phyloP scores from a whole-genome alignment of 139 green algal species.

The Zygnema cylindricum region DNA sequence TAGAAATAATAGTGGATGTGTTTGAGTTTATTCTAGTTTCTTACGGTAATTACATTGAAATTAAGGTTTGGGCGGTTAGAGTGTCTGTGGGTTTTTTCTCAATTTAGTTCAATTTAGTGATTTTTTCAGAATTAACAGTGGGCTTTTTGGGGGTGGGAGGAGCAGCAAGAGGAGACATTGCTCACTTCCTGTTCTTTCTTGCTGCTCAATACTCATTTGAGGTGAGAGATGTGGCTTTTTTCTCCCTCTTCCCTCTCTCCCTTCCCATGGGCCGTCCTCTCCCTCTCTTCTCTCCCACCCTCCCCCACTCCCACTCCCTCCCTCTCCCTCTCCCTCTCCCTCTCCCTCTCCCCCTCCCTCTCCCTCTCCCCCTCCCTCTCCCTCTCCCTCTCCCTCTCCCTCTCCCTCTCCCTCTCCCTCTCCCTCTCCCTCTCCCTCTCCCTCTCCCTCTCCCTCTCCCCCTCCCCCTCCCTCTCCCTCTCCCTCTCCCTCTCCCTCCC shows the following conservation, averaged over 20 bases:
- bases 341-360: neutral
- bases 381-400: neutral
- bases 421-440: neutral
- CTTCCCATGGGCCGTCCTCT: neutral
- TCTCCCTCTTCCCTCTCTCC: too few relatives aligned
- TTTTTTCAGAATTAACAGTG: neutral
- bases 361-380: neutral
- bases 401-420: neutral
- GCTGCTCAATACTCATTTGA: neutral
- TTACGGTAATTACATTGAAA: neutral
- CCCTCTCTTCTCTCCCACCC: neutral
- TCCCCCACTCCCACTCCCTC: neutral
- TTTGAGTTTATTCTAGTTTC: neutral
- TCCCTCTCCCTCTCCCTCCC: neutral
- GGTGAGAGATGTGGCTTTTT: too few relatives aligned
- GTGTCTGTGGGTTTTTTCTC: too few relatives aligned
- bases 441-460: neutral
- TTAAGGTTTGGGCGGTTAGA: neutral
- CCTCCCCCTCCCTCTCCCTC: neutral
- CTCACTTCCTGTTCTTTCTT: neutral
- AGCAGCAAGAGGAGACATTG: neutral
- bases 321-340: neutral
- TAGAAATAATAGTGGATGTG: neutral
- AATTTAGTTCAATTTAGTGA: too few relatives aligned
- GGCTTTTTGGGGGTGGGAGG: neutral